These are phyloP conservation scores for Hypericum androsaemum DNA, from an alignment of 345 rosid genomes.

Conservation along the genomic window DNA sequence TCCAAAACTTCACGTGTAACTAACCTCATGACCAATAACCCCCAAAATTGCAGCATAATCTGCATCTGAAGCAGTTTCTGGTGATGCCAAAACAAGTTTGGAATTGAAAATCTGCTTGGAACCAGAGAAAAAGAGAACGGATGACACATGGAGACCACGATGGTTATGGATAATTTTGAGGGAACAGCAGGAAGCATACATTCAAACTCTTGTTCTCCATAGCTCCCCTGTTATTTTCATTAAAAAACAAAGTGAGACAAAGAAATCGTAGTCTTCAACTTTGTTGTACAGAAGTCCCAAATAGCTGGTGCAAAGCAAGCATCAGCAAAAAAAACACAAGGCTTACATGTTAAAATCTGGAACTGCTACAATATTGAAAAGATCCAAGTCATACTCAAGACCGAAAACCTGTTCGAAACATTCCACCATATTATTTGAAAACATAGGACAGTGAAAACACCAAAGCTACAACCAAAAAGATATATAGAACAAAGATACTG, in stretches of 20 bases:
- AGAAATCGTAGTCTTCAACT: not conserved
- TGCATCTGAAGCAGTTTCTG: conserved; percentile 93
- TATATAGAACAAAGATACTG: conserved; percentile 17
- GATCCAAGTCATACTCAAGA: conserved; percentile 94
- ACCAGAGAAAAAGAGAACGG: conserved; percentile 11
- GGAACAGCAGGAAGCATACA: conserved; percentile 31
- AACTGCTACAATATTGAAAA: conserved; percentile 95
- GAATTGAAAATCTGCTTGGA: conserved; percentile 82
- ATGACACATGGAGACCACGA: not conserved
- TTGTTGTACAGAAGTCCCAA: not conserved
- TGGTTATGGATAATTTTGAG: not conserved
- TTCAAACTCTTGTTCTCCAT: conserved; percentile 99
- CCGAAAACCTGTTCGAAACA: conserved; percentile 66
- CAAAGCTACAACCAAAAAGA: not conserved
- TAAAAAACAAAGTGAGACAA: not conserved
- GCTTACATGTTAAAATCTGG: conserved; percentile 97
- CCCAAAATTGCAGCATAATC: conserved; percentile 97
- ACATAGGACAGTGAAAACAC: conserved; percentile 8
- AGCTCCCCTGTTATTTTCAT: conserved; percentile 71
- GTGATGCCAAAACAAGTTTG: conserved; percentile 95
- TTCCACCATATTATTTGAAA: conserved; percentile 1
- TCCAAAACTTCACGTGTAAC: conserved; percentile 10
- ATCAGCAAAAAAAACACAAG: conserved; percentile 2
- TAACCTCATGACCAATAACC: conserved; percentile 96
- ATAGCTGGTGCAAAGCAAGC: not conserved